Evolutionary conservation across 2,329 filamentous ascomycete species (phyloP).

Genomic region (Ilyonectria robusta): DNA sequence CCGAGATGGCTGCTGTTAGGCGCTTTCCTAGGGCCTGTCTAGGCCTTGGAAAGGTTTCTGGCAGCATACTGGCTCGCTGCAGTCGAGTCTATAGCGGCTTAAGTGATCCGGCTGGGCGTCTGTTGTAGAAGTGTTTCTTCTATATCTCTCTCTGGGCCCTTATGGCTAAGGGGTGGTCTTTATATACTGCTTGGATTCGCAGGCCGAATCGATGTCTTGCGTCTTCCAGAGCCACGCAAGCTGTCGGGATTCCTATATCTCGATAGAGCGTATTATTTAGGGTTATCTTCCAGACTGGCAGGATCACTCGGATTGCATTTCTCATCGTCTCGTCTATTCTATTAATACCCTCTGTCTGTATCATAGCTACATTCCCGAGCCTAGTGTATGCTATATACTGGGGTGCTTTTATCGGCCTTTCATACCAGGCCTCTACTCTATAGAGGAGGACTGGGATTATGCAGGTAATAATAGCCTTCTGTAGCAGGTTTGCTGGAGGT

Average conservation of each 20-base stretch:
- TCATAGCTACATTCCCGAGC: not conserved
- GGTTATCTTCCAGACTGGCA: constrained; percentile 1
- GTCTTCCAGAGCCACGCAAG: not conserved
- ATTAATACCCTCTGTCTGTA: not conserved
- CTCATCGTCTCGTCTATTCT: not conserved
- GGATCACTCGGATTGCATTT: not conserved
- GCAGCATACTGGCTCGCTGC: not conserved
- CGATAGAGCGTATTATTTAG: not conserved
- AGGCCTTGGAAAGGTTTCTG: not conserved
- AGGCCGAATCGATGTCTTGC: not conserved
- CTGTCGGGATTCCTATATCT: not conserved
- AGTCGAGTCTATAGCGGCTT: not conserved
- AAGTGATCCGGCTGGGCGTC: not conserved
- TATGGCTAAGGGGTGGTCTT: not conserved
- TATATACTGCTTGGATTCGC: not conserved
- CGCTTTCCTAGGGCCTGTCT: not conserved
- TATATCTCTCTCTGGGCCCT: not conserved
- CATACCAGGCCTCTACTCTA: not conserved
- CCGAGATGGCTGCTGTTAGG: not conserved
- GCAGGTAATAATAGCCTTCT: not conserved
- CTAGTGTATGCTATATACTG: not conserved
- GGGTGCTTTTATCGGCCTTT: not conserved
- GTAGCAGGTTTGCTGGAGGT: not conserved
- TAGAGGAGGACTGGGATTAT: not conserved
- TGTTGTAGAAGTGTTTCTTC: not conserved